Conservation (phyloP, 2,329 filamentous ascomycete species). For the Colletotrichum chrysophilum region DNA sequence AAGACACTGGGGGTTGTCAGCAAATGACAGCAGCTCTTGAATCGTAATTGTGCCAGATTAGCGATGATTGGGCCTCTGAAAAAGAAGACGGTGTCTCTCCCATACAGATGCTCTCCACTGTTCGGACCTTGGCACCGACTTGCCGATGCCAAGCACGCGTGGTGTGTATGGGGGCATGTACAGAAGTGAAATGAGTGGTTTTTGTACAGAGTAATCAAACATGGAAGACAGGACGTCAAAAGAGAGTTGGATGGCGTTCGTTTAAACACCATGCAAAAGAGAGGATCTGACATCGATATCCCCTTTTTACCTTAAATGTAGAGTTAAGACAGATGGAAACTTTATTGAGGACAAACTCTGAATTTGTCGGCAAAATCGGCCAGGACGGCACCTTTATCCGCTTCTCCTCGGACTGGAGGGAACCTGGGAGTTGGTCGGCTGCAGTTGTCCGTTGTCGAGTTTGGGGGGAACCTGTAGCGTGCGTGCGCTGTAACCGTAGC, state of each 20-base stretch:
- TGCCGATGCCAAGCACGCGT: neutral
- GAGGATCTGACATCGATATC: neutral
- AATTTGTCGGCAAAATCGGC: constrained; percentile 6
- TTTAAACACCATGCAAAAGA: neutral
- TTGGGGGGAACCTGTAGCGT: neutral
- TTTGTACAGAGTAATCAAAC: neutral
- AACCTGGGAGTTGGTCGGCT: neutral
- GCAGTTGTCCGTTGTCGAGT: neutral
- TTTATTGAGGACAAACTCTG: neutral
- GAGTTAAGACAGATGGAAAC: neutral
- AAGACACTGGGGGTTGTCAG: neutral
- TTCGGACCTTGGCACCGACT: neutral
- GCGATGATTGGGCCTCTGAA: neutral
- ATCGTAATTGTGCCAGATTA: neutral
- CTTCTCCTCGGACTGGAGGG: neutral
- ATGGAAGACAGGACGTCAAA: neutral
- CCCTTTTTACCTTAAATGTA: neutral
- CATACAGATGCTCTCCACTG: neutral
- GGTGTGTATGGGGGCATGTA: neutral
- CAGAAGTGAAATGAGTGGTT: neutral
- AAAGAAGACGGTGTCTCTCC: neutral
- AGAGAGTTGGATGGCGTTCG: neutral
- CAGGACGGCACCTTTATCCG: neutral
- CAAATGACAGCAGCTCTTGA: neutral
- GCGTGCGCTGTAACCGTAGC: neutral